Evolutionary conservation across 495 filamentous ascomycete genomes (phyloP).

Genomic region (Aspergillus nidulans): DNA sequence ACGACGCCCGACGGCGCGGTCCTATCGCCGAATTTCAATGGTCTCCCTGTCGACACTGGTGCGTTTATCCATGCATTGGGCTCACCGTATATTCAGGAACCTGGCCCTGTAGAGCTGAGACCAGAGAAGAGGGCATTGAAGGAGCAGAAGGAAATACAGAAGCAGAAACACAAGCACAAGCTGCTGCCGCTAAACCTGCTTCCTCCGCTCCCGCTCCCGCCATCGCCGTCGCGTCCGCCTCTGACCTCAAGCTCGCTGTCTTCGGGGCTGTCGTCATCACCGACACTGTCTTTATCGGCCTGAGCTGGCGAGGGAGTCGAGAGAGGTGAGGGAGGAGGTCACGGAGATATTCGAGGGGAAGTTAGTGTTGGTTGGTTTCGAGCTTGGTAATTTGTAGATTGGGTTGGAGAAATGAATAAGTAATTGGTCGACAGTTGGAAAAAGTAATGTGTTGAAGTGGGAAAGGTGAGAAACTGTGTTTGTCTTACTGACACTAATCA

Average conservation of each 20-base stretch:
- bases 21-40: conserved; percentile 28
- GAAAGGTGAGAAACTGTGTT: not conserved
- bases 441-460: no score
- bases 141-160: not conserved
- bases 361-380: not conserved
- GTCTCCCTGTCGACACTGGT: not conserved
- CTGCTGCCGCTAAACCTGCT: not conserved
- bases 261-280: not conserved
- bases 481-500: not conserved
- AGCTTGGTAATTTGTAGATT: not conserved
- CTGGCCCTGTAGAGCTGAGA: not conserved
- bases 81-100: no score
- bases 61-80: no score
- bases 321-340: not conserved
- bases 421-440: no score
- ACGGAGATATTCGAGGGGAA: not conserved
- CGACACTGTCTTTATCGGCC: not conserved
- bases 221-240: no score
- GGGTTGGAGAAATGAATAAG: not conserved
- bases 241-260: not conserved
- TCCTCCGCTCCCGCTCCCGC: no score
- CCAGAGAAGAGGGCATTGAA: not conserved
- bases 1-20: conserved; percentile 7
- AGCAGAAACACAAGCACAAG: not conserved
- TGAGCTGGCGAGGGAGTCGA: not conserved